Percentiles rank a stretch among this genome's conserved stretches.
These are phyloP conservation scores for Nicotiana tabacum DNA, from an alignment of 257 asterid genomes.

Conservation along the genomic window DNA sequence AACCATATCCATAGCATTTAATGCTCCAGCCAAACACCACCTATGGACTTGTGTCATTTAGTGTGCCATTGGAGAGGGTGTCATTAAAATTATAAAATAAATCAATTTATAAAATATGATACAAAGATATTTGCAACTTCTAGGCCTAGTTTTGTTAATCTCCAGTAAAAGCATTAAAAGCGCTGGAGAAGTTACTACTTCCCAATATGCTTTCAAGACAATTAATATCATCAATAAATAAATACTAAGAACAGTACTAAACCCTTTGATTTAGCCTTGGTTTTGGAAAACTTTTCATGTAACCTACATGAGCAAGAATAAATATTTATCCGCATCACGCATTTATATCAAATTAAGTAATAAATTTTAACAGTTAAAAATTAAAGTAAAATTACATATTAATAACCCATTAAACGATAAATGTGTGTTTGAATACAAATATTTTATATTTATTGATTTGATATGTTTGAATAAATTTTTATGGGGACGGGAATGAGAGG, in stretches of 20 bases:
- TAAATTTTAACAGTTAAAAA: no score
- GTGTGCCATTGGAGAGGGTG: slow-evolving; percentile 38
- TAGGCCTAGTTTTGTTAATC: slow-evolving; percentile 29
- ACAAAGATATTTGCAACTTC: slow-evolving; percentile 23
- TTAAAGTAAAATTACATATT: no score
- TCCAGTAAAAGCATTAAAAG: slow-evolving; percentile 33
- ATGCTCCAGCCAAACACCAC: slow-evolving; percentile 37
- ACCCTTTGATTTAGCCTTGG: slow-evolving; percentile 77
- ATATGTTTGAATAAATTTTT: no score
- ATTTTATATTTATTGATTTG: no score
- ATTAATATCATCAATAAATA: background rate
- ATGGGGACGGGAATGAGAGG: background rate
- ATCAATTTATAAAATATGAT: background rate
- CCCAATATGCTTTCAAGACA: slow-evolving; percentile 20
- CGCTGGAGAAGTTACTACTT: slow-evolving; percentile 43
- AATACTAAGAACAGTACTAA: slow-evolving; percentile 11
- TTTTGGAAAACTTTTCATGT: slow-evolving; percentile 30
- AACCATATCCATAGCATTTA: slow-evolving; percentile 26
- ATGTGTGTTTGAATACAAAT: no score
- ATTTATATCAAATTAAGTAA: no score
- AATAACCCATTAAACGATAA: no score
- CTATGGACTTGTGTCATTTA: slow-evolving; percentile 41
- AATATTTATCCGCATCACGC: no score
- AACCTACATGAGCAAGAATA: no score
- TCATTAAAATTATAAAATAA: slow-evolving; percentile 6